Base-by-base conservation (phyloP, 2,329 filamentous ascomycete species). In the Pestalotiopsis sp. region DNA sequence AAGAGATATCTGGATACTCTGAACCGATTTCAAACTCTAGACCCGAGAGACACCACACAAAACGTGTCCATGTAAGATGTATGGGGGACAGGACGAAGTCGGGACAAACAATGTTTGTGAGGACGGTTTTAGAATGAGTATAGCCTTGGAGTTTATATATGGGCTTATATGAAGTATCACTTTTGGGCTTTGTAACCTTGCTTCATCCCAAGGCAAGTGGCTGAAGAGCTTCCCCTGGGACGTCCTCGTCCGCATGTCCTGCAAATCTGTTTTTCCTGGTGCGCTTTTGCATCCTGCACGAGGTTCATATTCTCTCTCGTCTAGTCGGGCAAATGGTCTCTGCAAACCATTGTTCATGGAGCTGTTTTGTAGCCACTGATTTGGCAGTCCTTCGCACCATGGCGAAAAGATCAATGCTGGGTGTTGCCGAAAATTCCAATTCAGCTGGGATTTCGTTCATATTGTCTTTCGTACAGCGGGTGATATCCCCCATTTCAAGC, bases 401-500 rank as follows among this genome's bases (percentile, higher is more conserved):
- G 31, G 31, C 31, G 7, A 9, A 36, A 36, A 9, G 6, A 36
- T 36, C 31, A 27, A 27, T 13, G 20, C 57, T 27, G 9, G 14
- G 7, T 52, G 6, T 52, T 52, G 45, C 25, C 45, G 17, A n/a
- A n/a, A 17, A 20, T 52, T 52, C 45, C 17, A n/a, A n/a, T 52
- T 23, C 20, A n/a, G 7, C 45, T 36, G 31, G 31, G 5, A 3
- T 52, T 3, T 52, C 17, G 14, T n/a, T 20, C 17, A n/a, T 23
- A 17, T 59, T n/a, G 3, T 5, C 7, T 59, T n/a, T 59, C 6
- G 27, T 27, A 20, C 12, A 27, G 9, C 7, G 57, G n/a, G n/a
- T 17, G n/a, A 17, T 27, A 11, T 36, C 14, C 25, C 23, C 23
- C 9, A n/a, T 3, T 38, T 79, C 67, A 81, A 76, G 55, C 72